Evolutionary conservation across 352 stramenopile genomes (phyloP), one percentile per base, ranked within the genome.

Genomic region (Pythium sukuiense): DNA sequence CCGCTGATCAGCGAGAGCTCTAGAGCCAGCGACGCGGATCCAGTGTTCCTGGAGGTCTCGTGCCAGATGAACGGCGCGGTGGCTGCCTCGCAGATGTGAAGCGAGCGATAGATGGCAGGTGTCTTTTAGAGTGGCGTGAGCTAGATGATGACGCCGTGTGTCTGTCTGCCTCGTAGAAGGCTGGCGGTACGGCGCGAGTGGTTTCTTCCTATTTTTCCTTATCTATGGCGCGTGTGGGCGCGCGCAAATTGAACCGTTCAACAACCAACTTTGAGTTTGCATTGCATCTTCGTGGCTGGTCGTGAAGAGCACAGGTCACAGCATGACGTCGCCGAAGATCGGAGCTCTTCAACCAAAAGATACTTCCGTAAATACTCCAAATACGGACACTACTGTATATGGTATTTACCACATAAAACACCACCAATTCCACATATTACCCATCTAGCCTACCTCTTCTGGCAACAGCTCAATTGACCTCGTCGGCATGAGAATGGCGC

Each of bases 21-120:
- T 13, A 64, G 65, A 20, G 37, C 48, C 9, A 52, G 27, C 11
- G 33, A 48, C 12, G 32, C 66, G 14, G 39, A 90, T 63, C 75
- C 76, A n/a, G 76, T 90, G 64, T 93, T 91, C 58, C 66, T 93
- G 33, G 85, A 93, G 59, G 85, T 93, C 55, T 93, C 82, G 65
- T 93, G 85, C 71, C 80, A 88, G 67, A 73, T 91, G 68, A 88
- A 84, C 41, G 67, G 60, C 46, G 59, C 30, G 61, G 74, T 66
- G 16, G 74, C 66, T 26, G 76, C 70, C 18, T 26, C 64, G 56
- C 64, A 55, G 56, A 76, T 80, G 70, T 79, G 71, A 67, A 64
- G 57, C 3, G 26, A n/a, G 27, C 2, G 2, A 32, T 27, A n/a
- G 49, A 13, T 41, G 32, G 16, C 48, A 35, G 53, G 48, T 59